Percentiles rank a stretch among this genome's conserved stretches.
Evolutionary conservation across 805 yeast genomes (phyloP).

Genomic region (Lachancea sp.): DNA sequence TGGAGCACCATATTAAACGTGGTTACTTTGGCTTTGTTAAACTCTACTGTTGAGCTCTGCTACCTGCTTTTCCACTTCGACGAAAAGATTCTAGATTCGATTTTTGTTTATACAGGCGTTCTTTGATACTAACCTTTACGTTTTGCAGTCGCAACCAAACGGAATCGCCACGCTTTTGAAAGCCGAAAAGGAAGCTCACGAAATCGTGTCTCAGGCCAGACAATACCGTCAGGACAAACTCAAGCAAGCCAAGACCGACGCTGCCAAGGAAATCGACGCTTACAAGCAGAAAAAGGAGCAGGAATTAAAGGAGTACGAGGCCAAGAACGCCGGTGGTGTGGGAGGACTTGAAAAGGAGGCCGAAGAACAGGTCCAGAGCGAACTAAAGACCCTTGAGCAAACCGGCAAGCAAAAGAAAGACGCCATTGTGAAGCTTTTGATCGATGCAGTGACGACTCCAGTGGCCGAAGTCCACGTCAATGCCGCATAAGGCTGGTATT

Average conservation of each 20-base stretch:
- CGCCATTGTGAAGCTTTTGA: slow-evolving; percentile 65
- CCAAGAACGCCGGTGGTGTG: slow-evolving; percentile 59
- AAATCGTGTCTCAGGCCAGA: slow-evolving; percentile 88
- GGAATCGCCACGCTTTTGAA: slow-evolving; percentile 37
- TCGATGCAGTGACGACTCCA: slow-evolving; percentile 74
- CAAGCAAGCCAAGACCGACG: slow-evolving; percentile 92
- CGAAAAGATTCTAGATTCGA: too few relatives aligned
- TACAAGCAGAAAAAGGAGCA: slow-evolving; percentile 80
- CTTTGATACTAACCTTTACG: neutral
- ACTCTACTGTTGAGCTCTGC: too few relatives aligned
- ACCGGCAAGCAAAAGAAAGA: slow-evolving; percentile 56
- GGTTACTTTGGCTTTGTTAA: too few relatives aligned
- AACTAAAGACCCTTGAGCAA: slow-evolving; percentile 61
- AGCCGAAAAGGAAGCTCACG: slow-evolving; percentile 98
- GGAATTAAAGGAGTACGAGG: slow-evolving; percentile 69
- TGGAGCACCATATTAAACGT: too few relatives aligned
- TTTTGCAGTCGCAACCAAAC: slow-evolving; percentile 27
- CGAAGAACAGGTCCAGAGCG: slow-evolving; percentile 61
- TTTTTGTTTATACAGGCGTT: too few relatives aligned
- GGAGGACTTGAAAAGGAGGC: slow-evolving; percentile 58
- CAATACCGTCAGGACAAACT: slow-evolving; percentile 68
- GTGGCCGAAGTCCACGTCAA: slow-evolving; percentile 79
- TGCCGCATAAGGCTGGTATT: slow-evolving; percentile 33
- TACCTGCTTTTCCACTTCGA: too few relatives aligned
- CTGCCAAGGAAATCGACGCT: slow-evolving; percentile 78